Conservation (phyloP, 139 green algal genomes). For the Picochlorum sp. region DNA sequence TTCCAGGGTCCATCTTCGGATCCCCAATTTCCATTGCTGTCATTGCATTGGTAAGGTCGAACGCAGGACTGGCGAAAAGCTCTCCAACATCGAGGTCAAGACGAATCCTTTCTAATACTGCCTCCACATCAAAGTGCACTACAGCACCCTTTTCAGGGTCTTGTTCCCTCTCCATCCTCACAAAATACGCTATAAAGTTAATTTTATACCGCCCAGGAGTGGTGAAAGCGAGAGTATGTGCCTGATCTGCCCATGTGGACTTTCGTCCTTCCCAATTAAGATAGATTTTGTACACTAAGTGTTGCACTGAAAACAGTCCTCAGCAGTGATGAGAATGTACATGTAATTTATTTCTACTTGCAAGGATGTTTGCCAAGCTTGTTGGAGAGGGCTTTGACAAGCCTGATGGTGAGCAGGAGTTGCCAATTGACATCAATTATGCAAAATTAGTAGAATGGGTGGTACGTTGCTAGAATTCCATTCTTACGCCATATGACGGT, state of each 20-base stretch:
- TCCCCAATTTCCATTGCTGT: slow-evolving; percentile 82
- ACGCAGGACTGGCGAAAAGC: slow-evolving; percentile 63
- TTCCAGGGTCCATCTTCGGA: slow-evolving; percentile 80
- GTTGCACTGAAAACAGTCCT: background rate
- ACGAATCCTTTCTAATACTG: slow-evolving; percentile 13
- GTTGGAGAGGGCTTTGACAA: slow-evolving; percentile 44
- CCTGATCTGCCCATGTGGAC: too few relatives aligned
- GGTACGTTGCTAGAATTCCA: slow-evolving; percentile 27
- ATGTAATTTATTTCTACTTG: background rate
- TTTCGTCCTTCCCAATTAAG: background rate
- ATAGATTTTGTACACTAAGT: too few relatives aligned
- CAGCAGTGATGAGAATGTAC: background rate
- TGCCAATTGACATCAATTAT: slow-evolving; percentile 68
- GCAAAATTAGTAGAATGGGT: slow-evolving; percentile 63
- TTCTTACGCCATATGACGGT: background rate
- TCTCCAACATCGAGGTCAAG: slow-evolving; percentile 48
- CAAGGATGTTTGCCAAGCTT: slow-evolving; percentile 8
- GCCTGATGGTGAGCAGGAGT: slow-evolving; percentile 34
- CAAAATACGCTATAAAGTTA: too few relatives aligned
- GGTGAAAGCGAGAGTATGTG: too few relatives aligned
- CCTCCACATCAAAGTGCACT: background rate
- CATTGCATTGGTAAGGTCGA: slow-evolving; percentile 87
- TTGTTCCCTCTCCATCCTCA: too few relatives aligned
- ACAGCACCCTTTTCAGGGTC: background rate
- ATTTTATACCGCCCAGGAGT: too few relatives aligned